Conservation (phyloP, 73 alveolate species). For the Symbiodinium natans region DNA sequence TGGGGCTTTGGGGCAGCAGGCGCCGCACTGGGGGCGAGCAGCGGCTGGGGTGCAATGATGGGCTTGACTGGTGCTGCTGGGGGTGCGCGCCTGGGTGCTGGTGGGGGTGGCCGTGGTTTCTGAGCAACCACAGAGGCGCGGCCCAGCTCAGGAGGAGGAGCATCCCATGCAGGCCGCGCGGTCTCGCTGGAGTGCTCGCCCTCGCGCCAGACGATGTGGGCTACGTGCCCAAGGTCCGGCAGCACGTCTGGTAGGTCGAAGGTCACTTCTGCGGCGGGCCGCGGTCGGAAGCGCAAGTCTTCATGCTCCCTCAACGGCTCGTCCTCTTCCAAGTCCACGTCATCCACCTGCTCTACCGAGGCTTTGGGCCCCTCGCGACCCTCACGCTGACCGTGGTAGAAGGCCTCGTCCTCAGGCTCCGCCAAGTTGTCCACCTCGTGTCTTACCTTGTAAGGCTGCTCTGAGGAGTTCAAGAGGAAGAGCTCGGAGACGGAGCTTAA, state of each 20-base stretch:
- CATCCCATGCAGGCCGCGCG: constrained; percentile 89
- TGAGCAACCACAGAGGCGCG: constrained; percentile 64
- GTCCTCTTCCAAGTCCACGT: constrained; percentile 71
- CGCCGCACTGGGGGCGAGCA: neutral
- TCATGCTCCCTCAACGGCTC: constrained; percentile 70
- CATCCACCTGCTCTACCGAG: neutral
- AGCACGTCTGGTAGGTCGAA: constrained; percentile 71
- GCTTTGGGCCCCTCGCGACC: neutral
- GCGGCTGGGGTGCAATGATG: neutral
- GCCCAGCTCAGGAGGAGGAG: constrained; percentile 70
- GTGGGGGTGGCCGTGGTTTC: constrained; percentile 5
- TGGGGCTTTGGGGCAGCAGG: neutral
- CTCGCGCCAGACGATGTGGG: constrained; percentile 70
- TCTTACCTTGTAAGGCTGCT: constrained; percentile 71
- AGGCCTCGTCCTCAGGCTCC: constrained; percentile 65
- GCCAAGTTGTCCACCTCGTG: constrained; percentile 87
- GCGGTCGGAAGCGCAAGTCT: constrained; percentile 91
- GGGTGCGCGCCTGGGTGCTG: neutral
- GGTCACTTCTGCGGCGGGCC: constrained; percentile 82
- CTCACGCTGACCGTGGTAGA: neutral
- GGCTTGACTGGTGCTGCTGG: neutral
- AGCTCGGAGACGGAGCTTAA: constrained; percentile 66
- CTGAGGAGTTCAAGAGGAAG: constrained; percentile 67
- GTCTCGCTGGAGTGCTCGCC: constrained; percentile 31
- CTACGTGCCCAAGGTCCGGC: constrained; percentile 89